These are phyloP conservation scores for Kalanchoe fedtschenkoi DNA, from an alignment of 164 flowering plant genomes.

Conservation along the genomic window DNA sequence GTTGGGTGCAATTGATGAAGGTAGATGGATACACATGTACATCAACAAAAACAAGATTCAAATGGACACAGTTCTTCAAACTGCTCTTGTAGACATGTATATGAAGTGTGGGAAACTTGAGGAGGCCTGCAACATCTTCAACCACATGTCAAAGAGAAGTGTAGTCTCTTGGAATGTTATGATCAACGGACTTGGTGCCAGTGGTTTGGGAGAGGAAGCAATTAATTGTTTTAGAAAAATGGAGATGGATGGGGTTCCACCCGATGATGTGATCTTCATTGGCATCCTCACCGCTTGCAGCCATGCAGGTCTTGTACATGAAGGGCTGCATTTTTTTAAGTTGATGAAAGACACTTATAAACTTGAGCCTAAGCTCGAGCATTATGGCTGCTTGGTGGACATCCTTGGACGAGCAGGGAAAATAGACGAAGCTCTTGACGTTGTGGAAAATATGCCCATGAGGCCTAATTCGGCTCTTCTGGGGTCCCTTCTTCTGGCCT, in stretches of 20 bases:
- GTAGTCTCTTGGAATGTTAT: constrained; percentile 28
- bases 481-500: constrained; percentile 13
- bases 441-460: constrained; percentile 14
- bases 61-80: constrained; percentile 21
- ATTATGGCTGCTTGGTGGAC: constrained; percentile 35
- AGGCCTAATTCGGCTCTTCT: constrained; percentile 12
- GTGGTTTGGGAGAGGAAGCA: constrained; percentile 21
- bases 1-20: constrained; percentile 23
- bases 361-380: constrained; percentile 25
- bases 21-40: constrained; percentile 19
- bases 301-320: constrained; percentile 23
- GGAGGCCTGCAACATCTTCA: constrained; percentile 18
- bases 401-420: constrained; percentile 23
- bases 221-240: constrained; percentile 17
- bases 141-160: constrained; percentile 13
- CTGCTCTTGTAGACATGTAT: constrained; percentile 22
- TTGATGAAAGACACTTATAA: constrained; percentile 15
- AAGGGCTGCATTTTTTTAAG: constrained; percentile 15
- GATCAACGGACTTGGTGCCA: constrained; percentile 29
- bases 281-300: constrained; percentile 28
- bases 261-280: constrained; percentile 26
- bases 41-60: constrained; percentile 13
- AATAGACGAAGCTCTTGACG: constrained; percentile 10
- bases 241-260: constrained; percentile 15
- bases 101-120: constrained; percentile 12